Percentiles rank a stretch among this genome's conserved stretches.
Evolutionary conservation across 805 yeast genomes (phyloP).

Genomic region (Metschnikowia colocasiae): DNA sequence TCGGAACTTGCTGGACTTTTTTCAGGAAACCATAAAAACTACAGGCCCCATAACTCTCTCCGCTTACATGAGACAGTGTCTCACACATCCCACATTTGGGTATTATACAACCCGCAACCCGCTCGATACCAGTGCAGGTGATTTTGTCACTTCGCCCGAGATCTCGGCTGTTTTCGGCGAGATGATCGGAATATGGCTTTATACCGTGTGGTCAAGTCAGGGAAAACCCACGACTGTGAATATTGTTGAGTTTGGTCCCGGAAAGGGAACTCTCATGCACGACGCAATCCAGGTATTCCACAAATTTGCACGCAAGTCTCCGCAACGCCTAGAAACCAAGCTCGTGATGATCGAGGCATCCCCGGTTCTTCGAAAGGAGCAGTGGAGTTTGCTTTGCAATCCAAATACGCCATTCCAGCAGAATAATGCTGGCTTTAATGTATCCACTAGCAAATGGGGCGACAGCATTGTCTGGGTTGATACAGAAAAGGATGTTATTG

Average conservation of each 20-base stretch:
- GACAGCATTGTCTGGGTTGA: slow-evolving; percentile 56
- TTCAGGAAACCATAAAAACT: slow-evolving; percentile 51
- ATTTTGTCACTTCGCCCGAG: slow-evolving; percentile 83
- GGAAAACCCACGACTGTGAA: slow-evolving; percentile 47
- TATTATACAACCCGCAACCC: slow-evolving; percentile 80
- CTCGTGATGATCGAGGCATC: slow-evolving; percentile 70
- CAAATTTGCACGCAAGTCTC: slow-evolving; percentile 28
- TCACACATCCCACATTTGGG: slow-evolving; percentile 73
- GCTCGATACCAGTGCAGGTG: slow-evolving; percentile 57
- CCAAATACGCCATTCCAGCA: background rate
- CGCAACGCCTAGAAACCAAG: slow-evolving; percentile 30
- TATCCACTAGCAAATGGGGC: slow-evolving; percentile 48
- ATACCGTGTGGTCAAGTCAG: slow-evolving; percentile 55
- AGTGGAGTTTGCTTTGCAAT: slow-evolving; percentile 46
- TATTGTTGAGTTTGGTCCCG: slow-evolving; percentile 80
- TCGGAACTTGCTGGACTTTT: slow-evolving; percentile 31
- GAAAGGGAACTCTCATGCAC: slow-evolving; percentile 72
- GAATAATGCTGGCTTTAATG: slow-evolving; percentile 30
- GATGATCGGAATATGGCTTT: slow-evolving; percentile 72
- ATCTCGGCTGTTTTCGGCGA: slow-evolving; percentile 87
- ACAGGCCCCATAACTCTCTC: slow-evolving; percentile 77
- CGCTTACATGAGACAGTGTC: slow-evolving; percentile 75
- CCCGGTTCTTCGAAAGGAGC: slow-evolving; percentile 56
- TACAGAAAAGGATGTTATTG: slow-evolving; percentile 47
- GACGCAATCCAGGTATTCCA: slow-evolving; percentile 54